Percentiles rank a stretch among this genome's conserved stretches.
Conservation (phyloP, 805 yeast species). For the Saturnispora galanensis region DNA sequence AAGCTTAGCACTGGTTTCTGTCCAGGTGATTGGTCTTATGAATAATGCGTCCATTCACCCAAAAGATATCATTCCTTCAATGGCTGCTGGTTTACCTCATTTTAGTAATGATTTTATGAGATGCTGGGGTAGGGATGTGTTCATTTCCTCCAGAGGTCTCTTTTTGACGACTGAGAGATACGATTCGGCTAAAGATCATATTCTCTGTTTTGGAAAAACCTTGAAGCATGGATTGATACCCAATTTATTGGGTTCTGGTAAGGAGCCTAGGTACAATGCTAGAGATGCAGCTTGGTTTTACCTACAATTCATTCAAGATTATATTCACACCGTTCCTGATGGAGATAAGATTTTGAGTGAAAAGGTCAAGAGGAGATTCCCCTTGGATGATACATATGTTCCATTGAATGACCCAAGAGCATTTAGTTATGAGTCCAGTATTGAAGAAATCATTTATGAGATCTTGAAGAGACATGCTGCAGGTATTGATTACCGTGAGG, state of each 20-base stretch:
- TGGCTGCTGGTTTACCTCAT: conserved; percentile 97
- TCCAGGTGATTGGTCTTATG: conserved; percentile 77
- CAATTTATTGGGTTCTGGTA: conserved; percentile 82
- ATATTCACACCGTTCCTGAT: conserved; percentile 53
- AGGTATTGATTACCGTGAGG: conserved; percentile 84
- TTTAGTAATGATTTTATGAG: conserved; percentile 87
- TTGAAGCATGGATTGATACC: conserved; percentile 94
- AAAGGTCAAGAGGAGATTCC: conserved; percentile 66
- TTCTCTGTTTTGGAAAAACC: conserved; percentile 80
- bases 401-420: conserved; percentile 63
- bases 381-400: conserved; percentile 75
- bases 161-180: conserved; percentile 66
- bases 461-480: conserved; percentile 79
- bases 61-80: conserved; percentile 47
- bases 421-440: conserved; percentile 56
- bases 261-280: conserved; percentile 90
- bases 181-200: conserved; percentile 73
- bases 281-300: conserved; percentile 98
- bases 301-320: conserved; percentile 81
- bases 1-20: conserved; percentile 66
- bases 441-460: conserved; percentile 74
- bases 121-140: conserved; percentile 98
- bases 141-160: conserved; percentile 77
- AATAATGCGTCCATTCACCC: conserved; percentile 71
- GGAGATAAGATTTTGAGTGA: conserved; percentile 62